Conservation (phyloP, 371 early-diverging fungal species). For the Syncephalastrum contaminatum region DNA sequence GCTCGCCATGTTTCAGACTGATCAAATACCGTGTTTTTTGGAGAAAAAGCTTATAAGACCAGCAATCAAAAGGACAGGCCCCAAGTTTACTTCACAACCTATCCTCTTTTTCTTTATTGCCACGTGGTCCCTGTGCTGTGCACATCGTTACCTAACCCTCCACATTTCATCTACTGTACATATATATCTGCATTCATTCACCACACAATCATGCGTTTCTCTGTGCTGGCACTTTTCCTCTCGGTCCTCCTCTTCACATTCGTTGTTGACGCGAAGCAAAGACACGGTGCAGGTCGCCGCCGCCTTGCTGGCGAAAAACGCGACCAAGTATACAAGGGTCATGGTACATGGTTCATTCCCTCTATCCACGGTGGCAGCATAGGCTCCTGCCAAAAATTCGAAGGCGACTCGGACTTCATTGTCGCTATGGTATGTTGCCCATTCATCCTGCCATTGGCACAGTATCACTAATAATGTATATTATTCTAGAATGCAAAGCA, state of each 20-base stretch:
- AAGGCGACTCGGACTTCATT: constrained; percentile 22
- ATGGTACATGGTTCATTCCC: constrained; percentile 30
- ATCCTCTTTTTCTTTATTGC: neutral
- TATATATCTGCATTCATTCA: constrained; percentile 2
- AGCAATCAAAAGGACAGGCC: too few species aligned
- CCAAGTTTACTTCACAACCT: too few species aligned
- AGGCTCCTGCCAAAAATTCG: constrained; percentile 27
- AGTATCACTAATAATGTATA: neutral
- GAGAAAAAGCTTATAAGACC: too few species aligned
- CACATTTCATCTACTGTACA: neutral
- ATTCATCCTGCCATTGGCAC: neutral
- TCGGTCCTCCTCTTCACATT: constrained; percentile 7
- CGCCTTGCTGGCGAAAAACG: constrained; percentile 1
- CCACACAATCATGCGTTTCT: constrained; percentile 12
- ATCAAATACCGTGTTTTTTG: too few species aligned
- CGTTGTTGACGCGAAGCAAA: constrained; percentile 2
- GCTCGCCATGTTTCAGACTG: too few species aligned
- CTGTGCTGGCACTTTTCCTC: neutral
- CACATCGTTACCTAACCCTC: neutral
- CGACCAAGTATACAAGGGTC: constrained; percentile 8
- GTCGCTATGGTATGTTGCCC: constrained; percentile 24
- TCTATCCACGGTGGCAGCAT: constrained; percentile 24
- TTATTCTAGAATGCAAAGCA: constrained; percentile 18
- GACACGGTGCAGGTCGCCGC: constrained; percentile 4
- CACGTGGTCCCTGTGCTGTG: constrained; percentile 5